Evolutionary conservation across 805 yeast genomes (phyloP).

Genomic region (Hyphopichia homilentoma): DNA sequence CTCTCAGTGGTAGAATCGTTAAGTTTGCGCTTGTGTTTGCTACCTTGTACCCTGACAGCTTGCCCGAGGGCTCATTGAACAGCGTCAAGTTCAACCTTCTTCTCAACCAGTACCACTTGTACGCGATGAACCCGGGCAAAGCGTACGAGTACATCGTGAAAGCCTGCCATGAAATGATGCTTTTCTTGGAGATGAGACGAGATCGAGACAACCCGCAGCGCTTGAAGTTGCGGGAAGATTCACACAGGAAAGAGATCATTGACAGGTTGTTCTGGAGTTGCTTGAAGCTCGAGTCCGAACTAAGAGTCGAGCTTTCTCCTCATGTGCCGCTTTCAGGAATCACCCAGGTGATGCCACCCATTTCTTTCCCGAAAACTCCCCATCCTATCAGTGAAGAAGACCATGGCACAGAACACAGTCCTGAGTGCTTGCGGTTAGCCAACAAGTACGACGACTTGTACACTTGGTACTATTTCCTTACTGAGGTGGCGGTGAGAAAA

Average conservation of each 20-base stretch:
- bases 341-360: slow-evolving; percentile 26
- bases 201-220: slow-evolving; percentile 2
- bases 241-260: slow-evolving; percentile 12
- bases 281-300: slow-evolving; percentile 34
- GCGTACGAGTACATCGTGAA: slow-evolving; percentile 21
- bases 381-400: slow-evolving; percentile 16
- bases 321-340: slow-evolving; percentile 29
- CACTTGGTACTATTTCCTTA: slow-evolving; percentile 37
- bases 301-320: slow-evolving; percentile 32
- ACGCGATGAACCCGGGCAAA: slow-evolving; percentile 20
- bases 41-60: slow-evolving; percentile 17
- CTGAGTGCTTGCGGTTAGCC: slow-evolving; percentile 22
- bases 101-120: slow-evolving; percentile 24
- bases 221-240: not conserved
- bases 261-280: slow-evolving; percentile 36
- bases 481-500: slow-evolving; percentile 38
- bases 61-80: slow-evolving; percentile 11
- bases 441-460: slow-evolving; percentile 20
- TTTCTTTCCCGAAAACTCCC: slow-evolving; percentile 29
- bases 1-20: slow-evolving; percentile 18
- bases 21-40: slow-evolving; percentile 18
- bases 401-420: slow-evolving; percentile 14
- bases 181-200: slow-evolving; percentile 18
- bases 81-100: slow-evolving; percentile 18
- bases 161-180: slow-evolving; percentile 30